Conservation (phyloP, 306 rosid genomes). For the Quercus glauca region DNA sequence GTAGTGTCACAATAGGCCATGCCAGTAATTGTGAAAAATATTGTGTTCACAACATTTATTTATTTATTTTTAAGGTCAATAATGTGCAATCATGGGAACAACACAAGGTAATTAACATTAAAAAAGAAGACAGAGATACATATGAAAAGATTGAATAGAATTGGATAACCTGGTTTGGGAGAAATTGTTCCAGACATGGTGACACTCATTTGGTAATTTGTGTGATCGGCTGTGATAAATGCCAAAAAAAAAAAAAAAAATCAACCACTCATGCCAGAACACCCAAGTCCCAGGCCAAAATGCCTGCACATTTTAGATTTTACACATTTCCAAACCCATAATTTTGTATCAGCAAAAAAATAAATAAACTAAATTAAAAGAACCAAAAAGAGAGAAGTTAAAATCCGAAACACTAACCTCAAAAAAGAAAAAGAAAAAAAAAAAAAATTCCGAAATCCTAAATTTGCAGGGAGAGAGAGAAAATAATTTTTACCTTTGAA, state of each 20-base stretch:
- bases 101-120: background rate
- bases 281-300: conserved; percentile 33
- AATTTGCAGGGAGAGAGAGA: background rate
- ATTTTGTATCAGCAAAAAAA: conserved; percentile 5
- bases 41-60: too few species aligned
- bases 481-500: too few species aligned
- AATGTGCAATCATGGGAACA: too few species aligned
- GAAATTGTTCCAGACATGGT: conserved; percentile 48
- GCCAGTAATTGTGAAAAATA: too few species aligned
- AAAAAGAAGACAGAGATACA: background rate
- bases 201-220: conserved; percentile 2
- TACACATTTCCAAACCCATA: conserved; percentile 26
- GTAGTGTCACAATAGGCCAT: too few species aligned
- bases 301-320: conserved; percentile 34
- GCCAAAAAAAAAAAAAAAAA: conserved; percentile 18
- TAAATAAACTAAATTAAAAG: background rate
- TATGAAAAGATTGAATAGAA: background rate
- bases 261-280: conserved; percentile 56
- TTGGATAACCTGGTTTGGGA: conserved; percentile 21
- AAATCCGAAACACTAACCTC: background rate
- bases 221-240: conserved; percentile 7
- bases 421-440: background rate
- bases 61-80: too few species aligned
- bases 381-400: background rate
- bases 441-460: background rate